Evolutionary conservation across 495 filamentous ascomycete genomes (phyloP).

Genomic region (Trypethelium eluteriae): DNA sequence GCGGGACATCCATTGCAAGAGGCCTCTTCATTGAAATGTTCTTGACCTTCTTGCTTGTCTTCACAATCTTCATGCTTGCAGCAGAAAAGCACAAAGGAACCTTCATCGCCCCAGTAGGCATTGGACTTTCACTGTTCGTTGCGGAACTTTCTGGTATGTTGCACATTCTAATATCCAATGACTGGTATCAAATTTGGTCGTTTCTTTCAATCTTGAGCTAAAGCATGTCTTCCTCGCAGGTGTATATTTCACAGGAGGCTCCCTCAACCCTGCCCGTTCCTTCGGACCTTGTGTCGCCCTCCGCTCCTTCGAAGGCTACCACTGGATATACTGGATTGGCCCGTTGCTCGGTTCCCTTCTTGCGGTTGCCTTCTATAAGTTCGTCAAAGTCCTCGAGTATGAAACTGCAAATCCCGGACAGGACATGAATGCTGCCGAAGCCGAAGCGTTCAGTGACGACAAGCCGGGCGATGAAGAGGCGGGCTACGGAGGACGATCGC

Average conservation of each 20-base stretch:
- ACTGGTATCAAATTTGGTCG: too few species aligned
- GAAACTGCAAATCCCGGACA: constrained; percentile 72
- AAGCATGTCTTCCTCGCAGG: constrained; percentile 41
- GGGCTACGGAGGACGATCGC: not conserved
- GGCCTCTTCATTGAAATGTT: constrained; percentile 53
- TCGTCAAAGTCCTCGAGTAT: constrained; percentile 56
- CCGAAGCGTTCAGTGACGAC: constrained; percentile 3
- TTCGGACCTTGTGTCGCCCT: constrained; percentile 29
- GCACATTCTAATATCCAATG: not conserved
- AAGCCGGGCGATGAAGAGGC: constrained; percentile 2
- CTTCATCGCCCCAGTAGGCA: constrained; percentile 49
- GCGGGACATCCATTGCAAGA: constrained; percentile 39
- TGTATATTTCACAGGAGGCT: constrained; percentile 34
- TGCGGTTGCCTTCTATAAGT: constrained; percentile 36
- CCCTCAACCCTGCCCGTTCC: constrained; percentile 30
- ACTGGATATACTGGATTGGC: constrained; percentile 35
- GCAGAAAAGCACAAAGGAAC: constrained; percentile 48
- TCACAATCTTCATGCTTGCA: constrained; percentile 52
- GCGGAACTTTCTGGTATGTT: constrained; percentile 37
- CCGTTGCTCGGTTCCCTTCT: constrained; percentile 33
- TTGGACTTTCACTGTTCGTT: constrained; percentile 46
- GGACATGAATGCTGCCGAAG: constrained; percentile 37
- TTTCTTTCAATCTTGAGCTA: constrained; percentile 12
- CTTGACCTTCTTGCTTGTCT: constrained; percentile 45
- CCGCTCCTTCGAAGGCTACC: constrained; percentile 23